phyloP scores from a whole-genome alignment of 2,329 filamentous ascomycete genomes.

The Stachybotrys chartarum region DNA sequence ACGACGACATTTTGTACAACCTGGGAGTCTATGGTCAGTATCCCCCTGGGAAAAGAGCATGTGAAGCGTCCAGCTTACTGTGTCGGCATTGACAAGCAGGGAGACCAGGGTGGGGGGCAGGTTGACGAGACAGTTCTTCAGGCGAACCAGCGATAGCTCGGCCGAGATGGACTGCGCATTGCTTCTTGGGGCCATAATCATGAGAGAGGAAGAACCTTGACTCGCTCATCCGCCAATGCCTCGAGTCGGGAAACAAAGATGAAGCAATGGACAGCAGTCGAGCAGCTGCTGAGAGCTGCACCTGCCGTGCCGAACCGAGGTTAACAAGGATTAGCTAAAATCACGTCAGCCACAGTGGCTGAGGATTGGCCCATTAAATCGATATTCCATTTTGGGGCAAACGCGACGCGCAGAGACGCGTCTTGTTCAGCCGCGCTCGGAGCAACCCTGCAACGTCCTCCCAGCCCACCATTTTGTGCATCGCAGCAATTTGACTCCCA shows the following conservation, averaged over 20 bases:
- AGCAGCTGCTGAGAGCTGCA: background rate
- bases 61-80: constrained; percentile 48
- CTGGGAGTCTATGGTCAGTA: constrained; percentile 36
- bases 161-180: constrained; percentile 61
- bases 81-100: constrained; percentile 81
- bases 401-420: constrained; percentile 27
- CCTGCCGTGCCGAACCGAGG: background rate
- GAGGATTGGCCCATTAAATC: constrained; percentile 12
- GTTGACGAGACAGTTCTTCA: constrained; percentile 94
- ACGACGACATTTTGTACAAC: constrained; percentile 93
- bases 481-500: constrained; percentile 9
- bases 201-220: background rate
- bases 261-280: background rate
- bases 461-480: constrained; percentile 26
- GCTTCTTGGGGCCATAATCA: constrained; percentile 40
- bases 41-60: background rate
- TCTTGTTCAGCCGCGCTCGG: constrained; percentile 1
- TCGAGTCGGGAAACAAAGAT: background rate
- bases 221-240: background rate
- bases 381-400: constrained; percentile 16
- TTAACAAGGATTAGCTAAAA: background rate
- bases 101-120: constrained; percentile 79
- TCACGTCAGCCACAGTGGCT: background rate
- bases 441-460: constrained; percentile 14
- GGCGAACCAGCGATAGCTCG: constrained; percentile 76